These are phyloP conservation scores for Scheffersomyces coipomensis DNA, from an alignment of 805 yeast genomes.

Conservation along the genomic window DNA sequence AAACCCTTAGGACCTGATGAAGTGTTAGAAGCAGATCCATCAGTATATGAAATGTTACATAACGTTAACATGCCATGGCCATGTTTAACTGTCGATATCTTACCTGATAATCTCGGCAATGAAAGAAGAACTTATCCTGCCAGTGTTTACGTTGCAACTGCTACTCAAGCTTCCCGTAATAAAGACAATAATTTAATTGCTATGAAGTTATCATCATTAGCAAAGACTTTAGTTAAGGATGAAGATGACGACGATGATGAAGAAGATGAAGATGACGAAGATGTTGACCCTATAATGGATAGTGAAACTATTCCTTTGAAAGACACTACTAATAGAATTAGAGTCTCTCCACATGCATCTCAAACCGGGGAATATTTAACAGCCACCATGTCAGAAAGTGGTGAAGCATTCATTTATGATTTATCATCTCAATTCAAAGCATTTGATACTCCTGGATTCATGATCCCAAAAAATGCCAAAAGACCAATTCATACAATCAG, in stretches of 20 bases:
- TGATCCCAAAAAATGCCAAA: slow-evolving; percentile 72
- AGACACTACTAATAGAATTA: slow-evolving; percentile 84
- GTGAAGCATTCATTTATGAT: slow-evolving; percentile 86
- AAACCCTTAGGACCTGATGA: slow-evolving; percentile 94
- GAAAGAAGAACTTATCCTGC: slow-evolving; percentile 93
- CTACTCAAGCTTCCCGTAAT: slow-evolving; percentile 85
- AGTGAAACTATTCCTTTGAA: slow-evolving; percentile 74
- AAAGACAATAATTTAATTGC: slow-evolving; percentile 88
- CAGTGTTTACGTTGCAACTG: slow-evolving; percentile 79
- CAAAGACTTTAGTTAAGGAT: slow-evolving; percentile 84
- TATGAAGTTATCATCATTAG: slow-evolving; percentile 76
- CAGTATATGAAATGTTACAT: slow-evolving; percentile 95
- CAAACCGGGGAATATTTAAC: slow-evolving; percentile 78
- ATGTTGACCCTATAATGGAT: slow-evolving; percentile 82
- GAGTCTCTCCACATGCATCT: slow-evolving; percentile 76
- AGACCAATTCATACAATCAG: slow-evolving; percentile 80
- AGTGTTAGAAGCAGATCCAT: slow-evolving; percentile 92
- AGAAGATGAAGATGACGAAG: slow-evolving; percentile 68
- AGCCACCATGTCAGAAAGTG: slow-evolving; percentile 86
- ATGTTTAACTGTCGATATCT: slow-evolving; percentile 82
- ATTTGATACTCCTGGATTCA: slow-evolving; percentile 83
- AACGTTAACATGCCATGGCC: slow-evolving; percentile 96
- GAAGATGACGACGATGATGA: slow-evolving; percentile 76
- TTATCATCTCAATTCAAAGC: slow-evolving; percentile 75
- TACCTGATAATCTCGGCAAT: slow-evolving; percentile 82